These are phyloP conservation scores for Aspergillus affinis DNA, from an alignment of 495 filamentous ascomycete genomes.

Conservation along the genomic window DNA sequence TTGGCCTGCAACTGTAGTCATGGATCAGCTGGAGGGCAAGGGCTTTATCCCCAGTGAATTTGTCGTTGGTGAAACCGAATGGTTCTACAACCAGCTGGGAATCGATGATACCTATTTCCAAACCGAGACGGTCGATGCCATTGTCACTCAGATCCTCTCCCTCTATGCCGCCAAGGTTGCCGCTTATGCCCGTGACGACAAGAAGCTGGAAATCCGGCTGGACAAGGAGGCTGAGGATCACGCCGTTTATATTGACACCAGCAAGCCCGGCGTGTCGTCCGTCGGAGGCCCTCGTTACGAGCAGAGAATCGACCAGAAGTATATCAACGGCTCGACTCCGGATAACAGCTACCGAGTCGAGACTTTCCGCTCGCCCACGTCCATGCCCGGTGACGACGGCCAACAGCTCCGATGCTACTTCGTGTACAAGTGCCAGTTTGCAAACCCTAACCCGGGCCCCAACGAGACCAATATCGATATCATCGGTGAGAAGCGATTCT, in stretches of 20 bases:
- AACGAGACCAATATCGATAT: slow-evolving; percentile 87
- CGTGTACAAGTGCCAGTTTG: slow-evolving; percentile 93
- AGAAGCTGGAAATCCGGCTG: slow-evolving; percentile 85
- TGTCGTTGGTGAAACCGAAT: slow-evolving; percentile 78
- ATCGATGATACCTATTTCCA: slow-evolving; percentile 99
- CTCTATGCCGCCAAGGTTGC: slow-evolving; percentile 97
- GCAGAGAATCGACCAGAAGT: slow-evolving; percentile 91
- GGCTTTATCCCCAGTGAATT: slow-evolving; percentile 85
- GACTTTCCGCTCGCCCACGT: slow-evolving; percentile 82
- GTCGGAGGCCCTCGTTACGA: slow-evolving; percentile 84
- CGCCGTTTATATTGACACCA: slow-evolving; percentile 98
- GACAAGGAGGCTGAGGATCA: slow-evolving; percentile 96
- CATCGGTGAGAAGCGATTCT: slow-evolving; percentile 89
- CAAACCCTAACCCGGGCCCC: slow-evolving; percentile 64
- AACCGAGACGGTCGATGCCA: slow-evolving; percentile 80
- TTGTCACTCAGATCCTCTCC: slow-evolving; percentile 91
- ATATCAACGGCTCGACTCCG: slow-evolving; percentile 70
- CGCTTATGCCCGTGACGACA: slow-evolving; percentile 90
- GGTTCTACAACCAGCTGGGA: slow-evolving; percentile 97
- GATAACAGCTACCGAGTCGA: slow-evolving; percentile 83
- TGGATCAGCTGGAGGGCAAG: slow-evolving; percentile 72
- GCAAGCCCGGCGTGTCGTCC: slow-evolving; percentile 75
- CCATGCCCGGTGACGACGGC: slow-evolving; percentile 69
- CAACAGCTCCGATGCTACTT: slow-evolving; percentile 95
- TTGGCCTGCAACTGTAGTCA: slow-evolving; percentile 46